These are phyloP conservation scores for Tilletiaria anomala DNA, from an alignment of 1,284 basidiomycete genomes.

Conservation along the genomic window DNA sequence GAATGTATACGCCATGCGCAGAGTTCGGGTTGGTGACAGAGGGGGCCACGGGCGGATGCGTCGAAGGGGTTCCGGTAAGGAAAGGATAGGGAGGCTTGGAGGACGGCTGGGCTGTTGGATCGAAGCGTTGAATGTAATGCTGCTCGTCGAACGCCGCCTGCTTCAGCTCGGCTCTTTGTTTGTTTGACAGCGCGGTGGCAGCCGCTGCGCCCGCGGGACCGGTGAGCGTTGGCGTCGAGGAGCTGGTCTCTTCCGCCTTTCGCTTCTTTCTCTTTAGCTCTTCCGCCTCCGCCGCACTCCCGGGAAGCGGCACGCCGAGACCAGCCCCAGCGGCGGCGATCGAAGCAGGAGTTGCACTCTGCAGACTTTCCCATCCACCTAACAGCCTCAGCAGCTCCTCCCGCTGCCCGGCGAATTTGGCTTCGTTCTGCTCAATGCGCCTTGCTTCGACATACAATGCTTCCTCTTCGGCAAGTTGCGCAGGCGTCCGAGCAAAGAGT, in stretches of 20 bases:
- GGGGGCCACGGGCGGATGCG: constrained; percentile 21
- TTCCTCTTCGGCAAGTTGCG: constrained; percentile 88
- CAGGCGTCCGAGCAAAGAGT: constrained; percentile 68
- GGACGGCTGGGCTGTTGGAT: constrained; percentile 6
- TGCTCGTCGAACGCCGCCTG: constrained; percentile 21
- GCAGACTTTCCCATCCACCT: constrained; percentile 37
- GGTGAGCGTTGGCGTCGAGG: constrained; percentile 2
- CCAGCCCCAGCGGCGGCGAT: constrained; percentile 32
- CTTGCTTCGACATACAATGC: constrained; percentile 87
- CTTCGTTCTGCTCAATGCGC: constrained; percentile 80
- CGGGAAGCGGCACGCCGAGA: constrained; percentile 8
- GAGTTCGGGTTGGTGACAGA: constrained; percentile 16
- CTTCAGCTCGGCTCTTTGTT: constrained; percentile 22
- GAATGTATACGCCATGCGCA: constrained; percentile 34
- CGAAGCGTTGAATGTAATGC: constrained; percentile 32
- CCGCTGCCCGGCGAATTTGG: constrained; percentile 70
- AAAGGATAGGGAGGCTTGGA: constrained; percentile 27
- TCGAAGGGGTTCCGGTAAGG: constrained; percentile 31
- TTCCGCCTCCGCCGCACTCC: neutral
- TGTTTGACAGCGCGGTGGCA: constrained; percentile 9
- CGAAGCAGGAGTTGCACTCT: neutral
- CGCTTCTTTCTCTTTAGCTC: constrained; percentile 3
- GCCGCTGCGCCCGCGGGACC: constrained; percentile 3
- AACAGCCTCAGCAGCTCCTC: constrained; percentile 76
- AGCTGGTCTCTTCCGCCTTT: neutral